These are phyloP conservation scores for Aplosporella prunicola DNA, from an alignment of 2,329 filamentous ascomycete genomes.

Conservation along the genomic window DNA sequence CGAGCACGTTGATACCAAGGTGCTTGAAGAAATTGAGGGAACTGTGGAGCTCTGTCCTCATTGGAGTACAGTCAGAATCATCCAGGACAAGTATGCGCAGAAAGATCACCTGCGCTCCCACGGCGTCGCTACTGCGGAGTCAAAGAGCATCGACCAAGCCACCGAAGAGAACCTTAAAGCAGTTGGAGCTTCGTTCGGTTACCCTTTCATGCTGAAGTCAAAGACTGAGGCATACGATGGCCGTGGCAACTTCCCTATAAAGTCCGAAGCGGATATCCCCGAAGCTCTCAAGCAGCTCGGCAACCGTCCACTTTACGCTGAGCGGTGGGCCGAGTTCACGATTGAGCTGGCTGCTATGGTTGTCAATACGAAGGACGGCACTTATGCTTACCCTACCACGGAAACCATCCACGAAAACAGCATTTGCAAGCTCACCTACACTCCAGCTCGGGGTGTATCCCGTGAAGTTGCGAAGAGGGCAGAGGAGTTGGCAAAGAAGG, in stretches of 20 bases:
- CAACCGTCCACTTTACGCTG: slow-evolving; percentile 67
- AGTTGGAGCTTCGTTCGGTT: slow-evolving; percentile 58
- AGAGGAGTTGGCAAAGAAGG: slow-evolving; percentile 66
- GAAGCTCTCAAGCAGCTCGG: slow-evolving; percentile 59
- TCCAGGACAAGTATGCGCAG: slow-evolving; percentile 90
- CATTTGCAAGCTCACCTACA: slow-evolving; percentile 87
- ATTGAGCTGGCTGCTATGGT: slow-evolving; percentile 93
- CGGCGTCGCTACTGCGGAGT: slow-evolving; percentile 63
- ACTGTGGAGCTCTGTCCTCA: slow-evolving; percentile 62
- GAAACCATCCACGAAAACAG: slow-evolving; percentile 94
- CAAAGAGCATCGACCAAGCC: slow-evolving; percentile 54
- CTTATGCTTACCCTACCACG: slow-evolving; percentile 74
- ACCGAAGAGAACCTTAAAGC: slow-evolving; percentile 52
- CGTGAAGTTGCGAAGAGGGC: slow-evolving; percentile 53
- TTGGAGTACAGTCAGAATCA: slow-evolving; percentile 76
- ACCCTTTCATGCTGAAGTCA: slow-evolving; percentile 87
- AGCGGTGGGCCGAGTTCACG: slow-evolving; percentile 78
- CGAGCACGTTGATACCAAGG: slow-evolving; percentile 86
- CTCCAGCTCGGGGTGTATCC: slow-evolving; percentile 65
- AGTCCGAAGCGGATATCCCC: slow-evolving; percentile 49
- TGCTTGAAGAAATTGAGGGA: slow-evolving; percentile 71
- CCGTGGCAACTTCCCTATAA: slow-evolving; percentile 62
- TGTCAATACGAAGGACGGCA: slow-evolving; percentile 69
- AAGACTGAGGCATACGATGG: slow-evolving; percentile 88
- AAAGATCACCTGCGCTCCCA: slow-evolving; percentile 66